Conservation (phyloP, 352 stramenopile species). For the Phytophthora europaea region DNA sequence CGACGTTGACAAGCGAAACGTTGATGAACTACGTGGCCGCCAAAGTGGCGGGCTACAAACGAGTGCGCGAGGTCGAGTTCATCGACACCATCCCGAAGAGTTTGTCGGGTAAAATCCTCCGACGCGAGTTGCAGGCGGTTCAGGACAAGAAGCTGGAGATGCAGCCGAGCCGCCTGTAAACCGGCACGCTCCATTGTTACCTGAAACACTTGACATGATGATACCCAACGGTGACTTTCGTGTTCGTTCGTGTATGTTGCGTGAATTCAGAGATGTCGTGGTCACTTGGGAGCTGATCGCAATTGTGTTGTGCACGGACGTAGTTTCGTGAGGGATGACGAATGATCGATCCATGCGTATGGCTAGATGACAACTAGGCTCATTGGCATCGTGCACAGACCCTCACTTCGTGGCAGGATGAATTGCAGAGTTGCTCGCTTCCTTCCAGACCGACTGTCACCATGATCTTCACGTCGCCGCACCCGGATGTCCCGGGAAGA, state of each 20-base stretch:
- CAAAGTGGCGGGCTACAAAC: constrained; percentile 89
- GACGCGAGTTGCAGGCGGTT: constrained; percentile 70
- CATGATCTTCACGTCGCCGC: constrained; percentile 56
- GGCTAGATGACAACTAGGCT: not conserved
- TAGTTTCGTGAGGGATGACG: not conserved
- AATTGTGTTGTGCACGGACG: constrained; percentile 2
- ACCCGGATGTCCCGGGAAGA: constrained; percentile 30
- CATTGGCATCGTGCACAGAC: too few species aligned
- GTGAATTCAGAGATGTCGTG: not conserved
- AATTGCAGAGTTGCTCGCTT: constrained; percentile 14
- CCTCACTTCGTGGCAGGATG: not conserved
- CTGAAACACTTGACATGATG: not conserved
- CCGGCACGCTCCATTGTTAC: not conserved
- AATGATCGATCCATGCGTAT: constrained; percentile 1
- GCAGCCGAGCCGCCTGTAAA: constrained; percentile 19
- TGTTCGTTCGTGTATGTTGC: not conserved
- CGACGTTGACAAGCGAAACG: constrained; percentile 16
- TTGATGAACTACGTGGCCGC: constrained; percentile 76
- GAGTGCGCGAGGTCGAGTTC: constrained; percentile 90
- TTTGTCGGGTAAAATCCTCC: constrained; percentile 91
- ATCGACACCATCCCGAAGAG: constrained; percentile 89
- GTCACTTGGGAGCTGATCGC: constrained; percentile 2
- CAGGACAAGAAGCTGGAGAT: constrained; percentile 46
- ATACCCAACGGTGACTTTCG: not conserved
- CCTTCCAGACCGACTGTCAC: not conserved